Base-by-base conservation (phyloP, 108 stramenopile species). In the Mediolabrus comicus region DNA sequence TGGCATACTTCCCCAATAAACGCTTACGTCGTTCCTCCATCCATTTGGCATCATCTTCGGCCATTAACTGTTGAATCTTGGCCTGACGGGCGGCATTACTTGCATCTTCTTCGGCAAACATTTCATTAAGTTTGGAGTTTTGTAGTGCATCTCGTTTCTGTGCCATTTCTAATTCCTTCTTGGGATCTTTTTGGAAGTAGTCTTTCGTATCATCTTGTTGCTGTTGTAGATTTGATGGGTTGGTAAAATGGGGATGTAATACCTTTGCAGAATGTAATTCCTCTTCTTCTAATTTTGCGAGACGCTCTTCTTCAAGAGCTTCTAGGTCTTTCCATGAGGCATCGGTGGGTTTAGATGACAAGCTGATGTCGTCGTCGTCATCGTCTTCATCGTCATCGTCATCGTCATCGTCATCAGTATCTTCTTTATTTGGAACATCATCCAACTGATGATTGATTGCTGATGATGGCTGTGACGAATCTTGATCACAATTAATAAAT, bases 1-100 rank as follows among this genome's bases (percentile, higher is more conserved):
- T 71, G 17, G 87, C 87, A 72, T 86, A 90, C 52, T 86, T 84
- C 10, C 89, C 89, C 85, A 90, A 74, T 38, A 77, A 69, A 25
- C 79, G 70, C 53, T 54, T 63, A 53, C 79, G 72, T 11, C 92
- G 72, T 52, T 87, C 83, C 57, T 80, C 81, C 41, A 75, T 83
- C 72, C 90, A 90, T 41, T 79, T 68, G 22, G 60, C 62, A 66
- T 93, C 88, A 41, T 87, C 80, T 51, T 83, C 80, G 8, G 84
- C 81, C 62, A 93, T 53, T 24, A 84, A 29, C 28, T 65, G 25
- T 28, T 86, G 29, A 16, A 92, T 78, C 46, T 46, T 49, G 22
- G 38, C 71, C 66, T 82, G 75, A 16, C 84, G 38, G 13, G 32
- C 52, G 3, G 26, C 29, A 4, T 33, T 68, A 14, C 36, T 65